These are phyloP conservation scores for Onygenales sp. DNA, from an alignment of 2,329 filamentous ascomycete species.

Conservation along the genomic window DNA sequence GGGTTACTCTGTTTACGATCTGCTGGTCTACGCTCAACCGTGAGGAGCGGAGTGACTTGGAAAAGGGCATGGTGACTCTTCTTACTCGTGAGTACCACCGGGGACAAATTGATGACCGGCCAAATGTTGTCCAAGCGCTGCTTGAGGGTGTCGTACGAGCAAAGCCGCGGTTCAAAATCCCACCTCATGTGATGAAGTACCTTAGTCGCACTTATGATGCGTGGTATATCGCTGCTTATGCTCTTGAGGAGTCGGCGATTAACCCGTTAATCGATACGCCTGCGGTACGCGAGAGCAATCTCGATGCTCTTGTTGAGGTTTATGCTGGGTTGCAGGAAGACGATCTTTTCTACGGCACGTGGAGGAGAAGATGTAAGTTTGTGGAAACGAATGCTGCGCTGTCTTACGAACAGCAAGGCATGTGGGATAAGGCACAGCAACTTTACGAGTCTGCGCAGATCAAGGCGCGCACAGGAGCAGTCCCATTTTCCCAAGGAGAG, in stretches of 20 bases:
- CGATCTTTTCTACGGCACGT: constrained; percentile 94
- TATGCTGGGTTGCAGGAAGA: constrained; percentile 89
- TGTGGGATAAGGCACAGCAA: constrained; percentile 98
- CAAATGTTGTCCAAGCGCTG: constrained; percentile 89
- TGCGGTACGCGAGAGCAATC: constrained; percentile 80
- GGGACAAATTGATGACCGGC: constrained; percentile 85
- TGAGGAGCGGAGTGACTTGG: constrained; percentile 82
- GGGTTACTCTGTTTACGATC: constrained; percentile 83
- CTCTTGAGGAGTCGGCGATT: constrained; percentile 82
- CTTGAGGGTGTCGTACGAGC: constrained; percentile 79
- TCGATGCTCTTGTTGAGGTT: constrained; percentile 89
- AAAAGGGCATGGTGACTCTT: constrained; percentile 81
- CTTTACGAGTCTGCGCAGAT: constrained; percentile 96
- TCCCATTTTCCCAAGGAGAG: constrained; percentile 91
- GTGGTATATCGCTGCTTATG: constrained; percentile 90
- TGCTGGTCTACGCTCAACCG: constrained; percentile 83
- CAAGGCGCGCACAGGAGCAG: constrained; percentile 89
- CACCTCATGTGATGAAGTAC: constrained; percentile 92
- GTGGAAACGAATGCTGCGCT: constrained; percentile 95
- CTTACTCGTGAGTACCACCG: constrained; percentile 94
- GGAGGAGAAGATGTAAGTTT: constrained; percentile 89
- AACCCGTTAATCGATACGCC: constrained; percentile 75
- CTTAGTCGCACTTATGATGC: constrained; percentile 87
- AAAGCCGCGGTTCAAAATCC: constrained; percentile 80
- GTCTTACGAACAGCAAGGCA: constrained; percentile 96